A percentile compares a stretch with the other conserved stretches of the same genome.
Evolutionary conservation across 2,329 filamentous ascomycete species (phyloP).

Genomic region (Colletotrichum cereale): DNA sequence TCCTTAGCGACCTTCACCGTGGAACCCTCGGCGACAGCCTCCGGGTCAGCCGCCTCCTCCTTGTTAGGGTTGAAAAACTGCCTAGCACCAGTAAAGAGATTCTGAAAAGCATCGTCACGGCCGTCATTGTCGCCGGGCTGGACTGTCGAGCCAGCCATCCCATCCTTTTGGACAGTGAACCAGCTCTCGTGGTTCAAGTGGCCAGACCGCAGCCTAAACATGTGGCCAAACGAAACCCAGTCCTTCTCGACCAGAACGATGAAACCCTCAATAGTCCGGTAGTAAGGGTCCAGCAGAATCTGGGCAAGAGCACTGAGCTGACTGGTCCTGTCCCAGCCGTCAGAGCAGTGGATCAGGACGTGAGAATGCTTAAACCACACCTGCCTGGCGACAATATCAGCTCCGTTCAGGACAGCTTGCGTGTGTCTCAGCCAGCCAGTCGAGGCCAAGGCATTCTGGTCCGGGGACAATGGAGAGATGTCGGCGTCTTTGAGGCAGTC

Average conservation of each 20-base stretch:
- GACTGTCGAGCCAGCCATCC: slow-evolving; percentile 72
- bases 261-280: slow-evolving; percentile 92
- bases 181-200: slow-evolving; percentile 92
- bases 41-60: slow-evolving; percentile 72
- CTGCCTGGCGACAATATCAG: slow-evolving; percentile 85
- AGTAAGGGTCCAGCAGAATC: slow-evolving; percentile 95
- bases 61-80: slow-evolving; percentile 87
- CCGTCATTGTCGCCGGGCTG: slow-evolving; percentile 73
- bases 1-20: slow-evolving; percentile 59
- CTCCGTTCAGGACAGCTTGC: slow-evolving; percentile 83
- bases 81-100: slow-evolving; percentile 84
- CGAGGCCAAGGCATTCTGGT: slow-evolving; percentile 81
- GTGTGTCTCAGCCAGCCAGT: slow-evolving; percentile 96
- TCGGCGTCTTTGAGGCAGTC: slow-evolving; percentile 95
- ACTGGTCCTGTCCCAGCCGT: slow-evolving; percentile 97
- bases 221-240: slow-evolving; percentile 97
- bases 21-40: slow-evolving; percentile 58
- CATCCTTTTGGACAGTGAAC: slow-evolving; percentile 90
- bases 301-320: slow-evolving; percentile 93
- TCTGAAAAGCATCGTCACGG: slow-evolving; percentile 82
- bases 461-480: slow-evolving; percentile 84
- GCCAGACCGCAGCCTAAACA: slow-evolving; percentile 94
- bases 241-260: slow-evolving; percentile 96
- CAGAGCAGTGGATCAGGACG: slow-evolving; percentile 96
- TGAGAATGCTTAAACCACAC: slow-evolving; percentile 94